Conservation (phyloP, 2,329 filamentous ascomycete genomes). For the Talaromyces funiculosus region DNA sequence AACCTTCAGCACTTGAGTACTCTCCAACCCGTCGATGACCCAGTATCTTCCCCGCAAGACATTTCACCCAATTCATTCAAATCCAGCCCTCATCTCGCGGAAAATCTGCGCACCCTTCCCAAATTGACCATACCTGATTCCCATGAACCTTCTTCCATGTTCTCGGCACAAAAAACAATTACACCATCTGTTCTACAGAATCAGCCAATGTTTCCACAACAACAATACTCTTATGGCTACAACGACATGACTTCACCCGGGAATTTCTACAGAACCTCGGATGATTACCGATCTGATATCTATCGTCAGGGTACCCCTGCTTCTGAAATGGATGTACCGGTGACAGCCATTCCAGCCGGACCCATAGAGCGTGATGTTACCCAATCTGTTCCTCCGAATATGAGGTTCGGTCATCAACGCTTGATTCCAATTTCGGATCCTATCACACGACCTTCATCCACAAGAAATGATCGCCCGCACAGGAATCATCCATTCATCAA, state of each 20-base stretch:
- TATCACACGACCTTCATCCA: conserved; percentile 19
- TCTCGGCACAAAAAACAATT: conserved; percentile 26
- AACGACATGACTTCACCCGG: no score
- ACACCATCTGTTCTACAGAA: conserved; percentile 24
- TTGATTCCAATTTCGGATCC: conserved; percentile 16
- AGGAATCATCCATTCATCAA: conserved; percentile 8
- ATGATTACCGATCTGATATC: conserved; percentile 49
- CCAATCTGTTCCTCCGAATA: conserved; percentile 46
- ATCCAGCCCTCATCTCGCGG: conserved; percentile 37
- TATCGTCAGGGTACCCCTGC: conserved; percentile 73
- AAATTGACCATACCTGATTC: conserved; percentile 50
- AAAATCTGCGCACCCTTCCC: conserved; percentile 52
- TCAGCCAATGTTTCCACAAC: conserved; percentile 5
- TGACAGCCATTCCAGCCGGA: conserved; percentile 29
- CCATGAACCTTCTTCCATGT: conserved; percentile 17
- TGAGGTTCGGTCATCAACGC: conserved; percentile 63
- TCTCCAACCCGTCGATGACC: conserved; percentile 37
- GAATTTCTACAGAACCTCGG: no score
- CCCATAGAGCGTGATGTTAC: no score
- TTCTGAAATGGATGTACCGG: conserved; percentile 82
- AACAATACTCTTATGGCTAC: no score
- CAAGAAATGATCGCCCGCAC: conserved; percentile 10
- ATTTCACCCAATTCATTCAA: conserved; percentile 25
- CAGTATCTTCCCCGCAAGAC: no score
- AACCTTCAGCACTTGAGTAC: conserved; percentile 63